Conservation (phyloP, 2,329 filamentous ascomycete genomes). For the Akanthomyces muscarius region DNA sequence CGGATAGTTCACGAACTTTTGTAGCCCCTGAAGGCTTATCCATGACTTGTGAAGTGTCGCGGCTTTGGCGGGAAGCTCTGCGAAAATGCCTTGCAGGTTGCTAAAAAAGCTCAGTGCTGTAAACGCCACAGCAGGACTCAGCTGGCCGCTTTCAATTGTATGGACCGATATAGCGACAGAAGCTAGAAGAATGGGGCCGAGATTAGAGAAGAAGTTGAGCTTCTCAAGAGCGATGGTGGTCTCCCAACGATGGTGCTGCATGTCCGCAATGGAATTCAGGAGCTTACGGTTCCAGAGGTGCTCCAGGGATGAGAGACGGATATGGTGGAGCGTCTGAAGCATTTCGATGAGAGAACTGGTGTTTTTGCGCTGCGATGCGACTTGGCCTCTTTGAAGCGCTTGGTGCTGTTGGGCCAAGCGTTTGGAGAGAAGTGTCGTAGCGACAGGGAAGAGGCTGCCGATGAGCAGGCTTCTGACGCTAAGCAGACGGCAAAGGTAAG, state of each 20-base stretch:
- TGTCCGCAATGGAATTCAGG: background rate
- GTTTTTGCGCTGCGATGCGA: background rate
- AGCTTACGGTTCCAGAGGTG: slow-evolving; percentile 1
- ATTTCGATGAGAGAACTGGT: background rate
- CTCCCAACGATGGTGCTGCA: slow-evolving; percentile 3
- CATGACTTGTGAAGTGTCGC: slow-evolving; percentile 5
- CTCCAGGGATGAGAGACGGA: slow-evolving; percentile 16
- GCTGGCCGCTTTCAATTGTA: slow-evolving; percentile 1
- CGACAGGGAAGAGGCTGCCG: background rate
- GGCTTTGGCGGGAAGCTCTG: slow-evolving; percentile 3
- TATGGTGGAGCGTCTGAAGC: slow-evolving; percentile 13
- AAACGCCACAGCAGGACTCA: slow-evolving; percentile 16
- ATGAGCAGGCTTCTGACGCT: background rate
- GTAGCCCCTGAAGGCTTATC: slow-evolving; percentile 12
- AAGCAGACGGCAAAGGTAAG: background rate
- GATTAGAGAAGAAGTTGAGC: slow-evolving; percentile 8
- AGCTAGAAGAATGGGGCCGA: slow-evolving; percentile 13
- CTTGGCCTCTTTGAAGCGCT: background rate
- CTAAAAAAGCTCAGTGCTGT: slow-evolving; percentile 12
- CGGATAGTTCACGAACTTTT: slow-evolving; percentile 2
- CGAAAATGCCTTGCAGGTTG: slow-evolving; percentile 13
- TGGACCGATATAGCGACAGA: slow-evolving; percentile 16
- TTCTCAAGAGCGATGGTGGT: background rate
- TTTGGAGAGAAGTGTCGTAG: background rate
- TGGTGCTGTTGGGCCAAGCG: background rate